Evolutionary conservation across 2,329 filamentous ascomycete species (phyloP).

Genomic region (Leptographium lundbergii): DNA sequence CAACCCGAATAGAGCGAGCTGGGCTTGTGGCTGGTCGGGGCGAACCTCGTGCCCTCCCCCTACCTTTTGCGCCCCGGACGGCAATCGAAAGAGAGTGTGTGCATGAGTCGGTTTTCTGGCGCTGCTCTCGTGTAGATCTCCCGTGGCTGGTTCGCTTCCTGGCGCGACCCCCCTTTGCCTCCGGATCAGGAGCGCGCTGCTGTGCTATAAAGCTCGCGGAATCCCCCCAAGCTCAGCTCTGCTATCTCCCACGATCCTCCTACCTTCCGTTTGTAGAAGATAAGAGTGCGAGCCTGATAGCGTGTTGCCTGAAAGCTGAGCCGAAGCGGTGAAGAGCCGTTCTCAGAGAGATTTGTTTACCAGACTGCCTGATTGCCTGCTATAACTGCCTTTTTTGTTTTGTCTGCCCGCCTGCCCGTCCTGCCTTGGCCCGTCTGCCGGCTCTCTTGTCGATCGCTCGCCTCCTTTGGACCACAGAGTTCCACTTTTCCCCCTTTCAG

Average conservation of each 20-base stretch:
- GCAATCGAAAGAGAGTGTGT: not conserved
- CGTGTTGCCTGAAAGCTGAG: not conserved
- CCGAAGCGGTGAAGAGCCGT: not conserved
- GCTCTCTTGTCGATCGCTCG: not conserved
- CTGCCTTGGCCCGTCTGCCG: not conserved
- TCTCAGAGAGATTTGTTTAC: not conserved
- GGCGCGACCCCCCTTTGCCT: not conserved
- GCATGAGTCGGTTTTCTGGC: not conserved
- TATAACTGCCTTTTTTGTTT: too few relatives aligned
- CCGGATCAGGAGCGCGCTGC: too few relatives aligned
- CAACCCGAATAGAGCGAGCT: not conserved
- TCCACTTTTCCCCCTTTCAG: not conserved
- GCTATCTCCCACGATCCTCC: not conserved
- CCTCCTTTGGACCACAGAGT: not conserved
- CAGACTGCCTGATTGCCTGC: too few relatives aligned
- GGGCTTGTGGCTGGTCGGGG: not conserved
- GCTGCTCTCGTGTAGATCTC: not conserved
- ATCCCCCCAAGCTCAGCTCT: not conserved
- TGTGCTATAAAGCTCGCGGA: not conserved
- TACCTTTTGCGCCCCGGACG: not conserved
- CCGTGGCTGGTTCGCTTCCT: not conserved
- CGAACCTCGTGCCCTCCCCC: not conserved
- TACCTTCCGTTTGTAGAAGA: not conserved
- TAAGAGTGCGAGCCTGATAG: not conserved
- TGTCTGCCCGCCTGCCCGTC: not conserved